Percentiles rank a stretch among this genome's conserved stretches.
Evolutionary conservation across 2,329 filamentous ascomycete genomes (phyloP).

Genomic region (Aspergillus brunneoviolaceus): DNA sequence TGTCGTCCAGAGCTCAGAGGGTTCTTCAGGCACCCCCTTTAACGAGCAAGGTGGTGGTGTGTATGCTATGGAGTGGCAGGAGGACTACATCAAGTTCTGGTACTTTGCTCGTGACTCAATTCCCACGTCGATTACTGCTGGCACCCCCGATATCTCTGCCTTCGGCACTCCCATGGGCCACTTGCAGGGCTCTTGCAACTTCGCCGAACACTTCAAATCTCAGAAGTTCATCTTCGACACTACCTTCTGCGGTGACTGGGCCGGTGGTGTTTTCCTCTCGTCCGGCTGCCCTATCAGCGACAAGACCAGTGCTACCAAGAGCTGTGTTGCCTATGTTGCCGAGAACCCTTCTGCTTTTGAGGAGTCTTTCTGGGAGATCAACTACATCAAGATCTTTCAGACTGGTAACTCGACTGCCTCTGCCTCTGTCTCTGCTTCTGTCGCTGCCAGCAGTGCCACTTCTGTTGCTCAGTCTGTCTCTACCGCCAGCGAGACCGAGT

Average conservation of each 20-base stretch:
- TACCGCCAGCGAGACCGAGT: not conserved
- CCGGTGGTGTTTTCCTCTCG: constrained; percentile 51
- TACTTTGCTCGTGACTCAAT: constrained; percentile 49
- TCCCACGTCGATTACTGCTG: constrained; percentile 46
- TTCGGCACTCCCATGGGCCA: constrained; percentile 50
- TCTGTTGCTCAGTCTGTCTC: constrained; percentile 6
- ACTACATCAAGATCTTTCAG: constrained; percentile 66
- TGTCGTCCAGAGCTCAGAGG: constrained; percentile 39
- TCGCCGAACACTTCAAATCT: constrained; percentile 41
- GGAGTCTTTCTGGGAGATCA: constrained; percentile 77
- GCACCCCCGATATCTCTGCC: constrained; percentile 44
- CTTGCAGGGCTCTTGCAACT: constrained; percentile 44
- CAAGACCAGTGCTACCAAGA: constrained; percentile 60
- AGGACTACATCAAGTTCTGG: constrained; percentile 51
- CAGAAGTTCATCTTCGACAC: constrained; percentile 51
- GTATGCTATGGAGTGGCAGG: constrained; percentile 51
- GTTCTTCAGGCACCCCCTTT: constrained; percentile 54
- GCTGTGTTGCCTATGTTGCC: constrained; percentile 70
- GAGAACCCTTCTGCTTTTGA: constrained; percentile 67
- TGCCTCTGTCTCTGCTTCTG: not conserved
- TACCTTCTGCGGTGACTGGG: constrained; percentile 58
- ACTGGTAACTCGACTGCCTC: constrained; percentile 13
- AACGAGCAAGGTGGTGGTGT: constrained; percentile 52
- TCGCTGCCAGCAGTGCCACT: constrained; percentile 9
- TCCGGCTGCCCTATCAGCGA: constrained; percentile 56